phyloP scores from a whole-genome alignment of 2,329 filamentous ascomycete species.

The Colletotrichum sp. region DNA sequence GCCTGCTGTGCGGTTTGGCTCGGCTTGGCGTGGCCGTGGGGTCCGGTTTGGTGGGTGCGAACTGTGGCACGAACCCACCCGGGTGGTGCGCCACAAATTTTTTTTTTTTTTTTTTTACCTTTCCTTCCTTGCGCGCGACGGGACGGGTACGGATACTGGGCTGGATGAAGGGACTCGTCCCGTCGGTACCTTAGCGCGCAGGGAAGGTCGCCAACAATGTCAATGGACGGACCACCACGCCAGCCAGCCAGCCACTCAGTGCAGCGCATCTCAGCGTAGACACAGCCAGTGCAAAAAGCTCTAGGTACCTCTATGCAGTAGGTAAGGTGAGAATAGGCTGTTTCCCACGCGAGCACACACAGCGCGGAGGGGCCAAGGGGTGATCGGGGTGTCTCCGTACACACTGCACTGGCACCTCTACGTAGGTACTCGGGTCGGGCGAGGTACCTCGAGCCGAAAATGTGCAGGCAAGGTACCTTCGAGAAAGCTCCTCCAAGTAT shows the following conservation, averaged over 20 bases:
- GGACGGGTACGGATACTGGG: background rate
- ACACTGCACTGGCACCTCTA: background rate
- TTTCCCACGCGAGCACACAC: constrained; percentile 17
- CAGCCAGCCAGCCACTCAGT: background rate
- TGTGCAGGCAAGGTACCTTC: background rate
- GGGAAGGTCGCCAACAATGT: background rate
- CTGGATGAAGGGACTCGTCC: constrained; percentile 7
- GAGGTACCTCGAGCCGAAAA: background rate
- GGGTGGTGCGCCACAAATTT: no score
- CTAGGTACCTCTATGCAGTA: background rate
- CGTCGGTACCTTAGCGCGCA: background rate
- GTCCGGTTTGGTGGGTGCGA: no score
- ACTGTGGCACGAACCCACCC: no score
- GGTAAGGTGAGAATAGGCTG: constrained; percentile 9
- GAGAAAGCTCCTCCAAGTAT: background rate
- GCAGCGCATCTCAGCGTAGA: background rate
- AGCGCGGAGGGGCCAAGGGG: constrained; percentile 16
- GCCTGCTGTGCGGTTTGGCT: no score
- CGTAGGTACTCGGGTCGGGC: background rate
- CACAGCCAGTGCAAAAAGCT: background rate
- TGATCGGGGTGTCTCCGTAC: constrained; percentile 2
- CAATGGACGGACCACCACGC: background rate
- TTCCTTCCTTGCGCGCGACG: background rate
- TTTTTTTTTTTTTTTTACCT: background rate
- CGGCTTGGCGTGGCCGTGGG: no score